Conservation (phyloP, 495 filamentous ascomycete genomes). For the Neurospora tetraspora region DNA sequence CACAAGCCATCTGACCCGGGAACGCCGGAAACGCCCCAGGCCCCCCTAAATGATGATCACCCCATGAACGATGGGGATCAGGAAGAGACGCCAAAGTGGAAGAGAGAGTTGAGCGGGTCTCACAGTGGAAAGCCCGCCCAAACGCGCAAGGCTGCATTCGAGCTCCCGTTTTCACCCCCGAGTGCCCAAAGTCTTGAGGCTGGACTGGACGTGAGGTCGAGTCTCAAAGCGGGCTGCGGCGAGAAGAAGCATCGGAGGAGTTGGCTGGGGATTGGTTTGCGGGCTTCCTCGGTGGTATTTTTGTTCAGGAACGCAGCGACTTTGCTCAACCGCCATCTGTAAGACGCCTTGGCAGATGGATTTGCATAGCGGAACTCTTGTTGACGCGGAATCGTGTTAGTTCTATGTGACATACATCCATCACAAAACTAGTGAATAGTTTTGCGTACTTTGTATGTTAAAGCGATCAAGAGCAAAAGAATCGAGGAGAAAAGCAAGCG, state of each 20-base stretch:
- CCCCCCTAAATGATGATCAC: not conserved
- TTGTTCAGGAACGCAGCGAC: not conserved
- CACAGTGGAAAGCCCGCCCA: not conserved
- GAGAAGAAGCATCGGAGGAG: not conserved
- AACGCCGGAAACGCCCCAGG: not conserved
- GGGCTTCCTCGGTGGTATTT: not conserved
- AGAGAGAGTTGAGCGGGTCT: not conserved
- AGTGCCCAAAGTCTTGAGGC: not conserved
- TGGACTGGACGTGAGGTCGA: not conserved
- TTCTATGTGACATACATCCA: not conserved
- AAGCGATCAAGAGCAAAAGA: not conserved
- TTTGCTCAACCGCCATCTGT: not conserved
- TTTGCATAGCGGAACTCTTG: not conserved
- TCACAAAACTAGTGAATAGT: not conserved
- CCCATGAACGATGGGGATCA: not conserved
- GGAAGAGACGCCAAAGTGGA: not conserved
- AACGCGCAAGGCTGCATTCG: not conserved
- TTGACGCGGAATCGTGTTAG: not conserved
- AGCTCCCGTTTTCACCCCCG: not conserved
- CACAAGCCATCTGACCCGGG: not conserved
- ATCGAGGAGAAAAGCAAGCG: not conserved
- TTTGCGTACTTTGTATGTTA: not conserved
- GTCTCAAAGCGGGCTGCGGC: not conserved
- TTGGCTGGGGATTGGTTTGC: not conserved
- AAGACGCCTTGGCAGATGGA: not conserved